phyloP scores from a whole-genome alignment of 306 rosid genomes.

The Betula pendula region DNA sequence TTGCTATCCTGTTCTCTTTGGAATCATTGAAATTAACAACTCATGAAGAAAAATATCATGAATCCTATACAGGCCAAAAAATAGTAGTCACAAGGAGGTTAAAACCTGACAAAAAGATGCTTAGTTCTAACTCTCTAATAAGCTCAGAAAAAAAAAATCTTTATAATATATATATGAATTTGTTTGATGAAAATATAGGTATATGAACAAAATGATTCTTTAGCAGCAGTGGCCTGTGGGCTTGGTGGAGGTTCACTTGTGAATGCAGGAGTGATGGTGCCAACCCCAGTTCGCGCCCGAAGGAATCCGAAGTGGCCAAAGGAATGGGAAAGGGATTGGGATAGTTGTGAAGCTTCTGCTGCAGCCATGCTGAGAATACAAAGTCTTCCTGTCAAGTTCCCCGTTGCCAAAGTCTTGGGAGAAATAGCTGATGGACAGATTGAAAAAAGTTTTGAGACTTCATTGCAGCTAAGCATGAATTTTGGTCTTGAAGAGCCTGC shows the following conservation, averaged over 20 bases:
- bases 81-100: not conserved
- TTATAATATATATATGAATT: not conserved
- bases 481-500: conserved; percentile 29
- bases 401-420: conserved; percentile 28
- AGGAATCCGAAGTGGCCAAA: conserved; percentile 42
- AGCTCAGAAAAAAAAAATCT: too few relatives aligned
- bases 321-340: conserved; percentile 45
- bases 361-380: conserved; percentile 36
- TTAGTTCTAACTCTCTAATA: not conserved
- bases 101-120: not conserved
- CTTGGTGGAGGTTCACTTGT: conserved; percentile 44
- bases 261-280: conserved; percentile 43
- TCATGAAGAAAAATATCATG: not conserved
- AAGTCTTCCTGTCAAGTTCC: conserved; percentile 31
- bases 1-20: conserved; percentile 7
- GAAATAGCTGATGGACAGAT: conserved; percentile 23
- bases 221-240: conserved; percentile 40
- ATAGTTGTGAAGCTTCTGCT: conserved; percentile 37
- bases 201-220: conserved; percentile 30
- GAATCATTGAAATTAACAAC: not conserved
- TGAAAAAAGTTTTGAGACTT: conserved; percentile 28
- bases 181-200: conserved; percentile 23
- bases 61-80: not conserved
- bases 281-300: conserved; percentile 32
- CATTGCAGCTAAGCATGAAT: conserved; percentile 33